Conservation (phyloP, 805 yeast genomes). For the Metschnikowia gruessii region DNA sequence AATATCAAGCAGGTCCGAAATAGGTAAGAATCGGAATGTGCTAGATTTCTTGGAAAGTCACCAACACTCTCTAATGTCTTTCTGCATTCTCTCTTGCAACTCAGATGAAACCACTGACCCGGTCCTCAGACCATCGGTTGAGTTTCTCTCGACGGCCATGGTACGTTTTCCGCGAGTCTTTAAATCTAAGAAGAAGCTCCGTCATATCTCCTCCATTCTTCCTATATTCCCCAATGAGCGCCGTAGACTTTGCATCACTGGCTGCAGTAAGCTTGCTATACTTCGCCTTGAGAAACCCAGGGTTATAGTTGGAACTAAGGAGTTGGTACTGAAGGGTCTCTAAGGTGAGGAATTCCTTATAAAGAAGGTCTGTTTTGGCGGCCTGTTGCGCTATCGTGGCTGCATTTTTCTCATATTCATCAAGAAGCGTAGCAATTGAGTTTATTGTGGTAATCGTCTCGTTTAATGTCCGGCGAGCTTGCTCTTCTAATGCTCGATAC, state of each 20-base stretch:
- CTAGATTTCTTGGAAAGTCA: too few species aligned
- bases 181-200: conserved; percentile 22
- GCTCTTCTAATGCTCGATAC: conserved; percentile 24
- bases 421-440: conserved; percentile 20
- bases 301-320: conserved; percentile 36
- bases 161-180: conserved; percentile 26
- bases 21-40: too few species aligned
- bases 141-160: conserved; percentile 38
- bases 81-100: background rate
- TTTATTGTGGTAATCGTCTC: conserved; percentile 22
- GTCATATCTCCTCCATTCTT: conserved; percentile 15
- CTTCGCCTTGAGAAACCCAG: conserved; percentile 20
- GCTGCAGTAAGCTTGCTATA: conserved; percentile 9
- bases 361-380: conserved; percentile 23
- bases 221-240: conserved; percentile 2
- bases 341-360: conserved; percentile 32
- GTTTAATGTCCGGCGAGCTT: conserved; percentile 19
- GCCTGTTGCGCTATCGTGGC: conserved; percentile 26
- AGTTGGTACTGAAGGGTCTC: conserved; percentile 41
- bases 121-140: conserved; percentile 43
- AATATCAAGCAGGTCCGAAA: too few species aligned
- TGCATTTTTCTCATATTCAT: conserved; percentile 19
- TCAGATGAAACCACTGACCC: conserved; percentile 40
- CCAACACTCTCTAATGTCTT: too few species aligned
- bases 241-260: conserved; percentile 8